Conservation (phyloP, 495 filamentous ascomycete genomes). For the Xylaria venustula region DNA sequence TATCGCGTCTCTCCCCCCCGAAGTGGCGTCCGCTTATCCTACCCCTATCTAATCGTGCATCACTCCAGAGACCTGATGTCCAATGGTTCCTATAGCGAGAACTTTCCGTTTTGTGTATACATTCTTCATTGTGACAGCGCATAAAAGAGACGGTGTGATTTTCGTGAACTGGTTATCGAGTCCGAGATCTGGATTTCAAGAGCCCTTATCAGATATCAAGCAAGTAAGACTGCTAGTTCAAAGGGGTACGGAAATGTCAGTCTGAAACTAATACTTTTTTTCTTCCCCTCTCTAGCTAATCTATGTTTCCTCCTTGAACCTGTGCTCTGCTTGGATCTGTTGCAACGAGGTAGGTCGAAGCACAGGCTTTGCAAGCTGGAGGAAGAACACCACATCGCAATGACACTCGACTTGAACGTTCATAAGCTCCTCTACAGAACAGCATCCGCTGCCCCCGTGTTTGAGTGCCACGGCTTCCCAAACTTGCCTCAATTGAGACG, state of each 20-base stretch:
- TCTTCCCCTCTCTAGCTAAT: not conserved
- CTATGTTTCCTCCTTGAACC: conserved; percentile 7
- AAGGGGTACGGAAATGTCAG: not conserved
- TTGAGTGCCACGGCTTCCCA: conserved; percentile 29
- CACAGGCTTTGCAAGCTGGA: conserved; percentile 13
- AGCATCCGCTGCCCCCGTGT: conserved; percentile 4
- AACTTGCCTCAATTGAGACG: conserved; percentile 23
- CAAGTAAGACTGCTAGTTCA: too few species aligned
- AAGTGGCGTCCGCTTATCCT: too few species aligned
- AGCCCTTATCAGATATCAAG: too few species aligned
- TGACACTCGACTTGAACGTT: conserved; percentile 6
- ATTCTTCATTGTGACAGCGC: too few species aligned
- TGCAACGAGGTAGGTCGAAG: conserved; percentile 8
- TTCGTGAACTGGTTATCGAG: too few species aligned
- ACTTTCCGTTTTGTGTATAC: too few species aligned
- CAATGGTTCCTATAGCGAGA: too few species aligned
- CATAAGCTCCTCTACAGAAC: conserved; percentile 15
- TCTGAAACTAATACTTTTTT: not conserved
- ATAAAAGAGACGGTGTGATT: too few species aligned
- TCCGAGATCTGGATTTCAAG: too few species aligned
- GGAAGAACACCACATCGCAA: conserved; percentile 15
- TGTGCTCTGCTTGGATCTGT: conserved; percentile 17
- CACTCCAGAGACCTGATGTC: too few species aligned
- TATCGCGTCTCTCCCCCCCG: too few species aligned
- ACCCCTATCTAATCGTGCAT: too few species aligned